Evolutionary conservation across 228 moss, liverwort and hornwort species (phyloP), one percentile per base, ranked within the genome.

Genomic region (Sphagnum magellanicum): DNA sequence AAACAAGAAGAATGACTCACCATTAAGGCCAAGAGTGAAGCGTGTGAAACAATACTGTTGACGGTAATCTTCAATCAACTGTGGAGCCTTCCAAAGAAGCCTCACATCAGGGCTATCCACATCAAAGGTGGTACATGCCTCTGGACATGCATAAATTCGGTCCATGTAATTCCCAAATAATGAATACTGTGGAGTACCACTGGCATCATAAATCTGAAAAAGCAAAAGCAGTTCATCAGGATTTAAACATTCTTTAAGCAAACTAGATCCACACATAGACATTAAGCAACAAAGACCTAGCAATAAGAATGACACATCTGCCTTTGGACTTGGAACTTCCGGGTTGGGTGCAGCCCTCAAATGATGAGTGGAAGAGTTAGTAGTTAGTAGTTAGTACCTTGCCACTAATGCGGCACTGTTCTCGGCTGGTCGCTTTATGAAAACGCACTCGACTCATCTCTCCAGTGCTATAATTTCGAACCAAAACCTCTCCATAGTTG

Each of bases 21-120:
- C 91, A 79, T 97, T 97, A 59, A 97, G 82, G 52, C 74, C 83
- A 63, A 97, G 79, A 10, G 93, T 88, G 66, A 90, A 93, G 70
- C 77, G 88, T 6, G 97, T 88, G 71, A 93, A 97, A 69, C 97
- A 97, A 64, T 97, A 97, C 68, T 97, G 97, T 77, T 97, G 93
- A 68, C 82, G 88, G 71, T 91, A 97, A 74, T 97, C 97, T 67
- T 97, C 93, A 69, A 93, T 85, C 73, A 70, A 79, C 49, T 78
- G 71, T 52, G 90, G 93, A 48, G 87, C 69, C 76, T 88, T 88
- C 97, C 97, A 97, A 16, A 97, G 81, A 49, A 79, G 68, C 72
- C 75, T 87, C 62, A 85, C 92, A 53, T 77, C 82, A 46, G 80
- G 78, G 66, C 76, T 82, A 70, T 77, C 74, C 57, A 78, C 83